Conservation (phyloP, 148 eudicot species). For the Polygonum maritimum region DNA sequence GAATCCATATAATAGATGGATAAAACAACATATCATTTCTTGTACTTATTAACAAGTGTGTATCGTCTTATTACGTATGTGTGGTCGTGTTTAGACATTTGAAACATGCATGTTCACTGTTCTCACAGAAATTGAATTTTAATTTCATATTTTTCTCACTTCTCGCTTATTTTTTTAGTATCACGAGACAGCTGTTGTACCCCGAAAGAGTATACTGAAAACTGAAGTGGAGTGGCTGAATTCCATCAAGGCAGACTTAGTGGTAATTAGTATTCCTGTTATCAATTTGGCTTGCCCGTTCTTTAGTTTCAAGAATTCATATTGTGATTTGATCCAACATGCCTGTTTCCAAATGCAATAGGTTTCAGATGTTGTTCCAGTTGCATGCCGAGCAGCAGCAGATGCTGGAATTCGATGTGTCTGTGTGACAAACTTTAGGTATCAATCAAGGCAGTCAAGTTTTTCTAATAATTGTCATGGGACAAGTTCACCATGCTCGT, state of each 20-base stretch:
- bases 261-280: conserved; percentile 40
- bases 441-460: too few species aligned
- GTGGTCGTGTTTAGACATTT: background rate
- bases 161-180: conserved; percentile 42
- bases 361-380: conserved; percentile 99
- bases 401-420: conserved; percentile 96
- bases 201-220: conserved; percentile 75
- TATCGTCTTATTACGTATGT: background rate
- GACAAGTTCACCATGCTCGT: background rate
- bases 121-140: background rate
- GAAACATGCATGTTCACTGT: background rate
- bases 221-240: conserved; percentile 94
- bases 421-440: conserved; percentile 97
- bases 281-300: background rate
- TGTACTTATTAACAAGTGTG: background rate
- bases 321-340: background rate
- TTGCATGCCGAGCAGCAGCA: conserved; percentile 98
- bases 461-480: background rate
- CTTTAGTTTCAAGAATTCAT: background rate
- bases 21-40: background rate
- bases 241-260: conserved; percentile 94
- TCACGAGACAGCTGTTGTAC: conserved; percentile 92
- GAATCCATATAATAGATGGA: background rate
- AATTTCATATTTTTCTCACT: background rate
- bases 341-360: conserved; percentile 11